Evolutionary conservation across 768 basidiomycete genomes (phyloP).

Genomic region (Leccinum incarnatum): DNA sequence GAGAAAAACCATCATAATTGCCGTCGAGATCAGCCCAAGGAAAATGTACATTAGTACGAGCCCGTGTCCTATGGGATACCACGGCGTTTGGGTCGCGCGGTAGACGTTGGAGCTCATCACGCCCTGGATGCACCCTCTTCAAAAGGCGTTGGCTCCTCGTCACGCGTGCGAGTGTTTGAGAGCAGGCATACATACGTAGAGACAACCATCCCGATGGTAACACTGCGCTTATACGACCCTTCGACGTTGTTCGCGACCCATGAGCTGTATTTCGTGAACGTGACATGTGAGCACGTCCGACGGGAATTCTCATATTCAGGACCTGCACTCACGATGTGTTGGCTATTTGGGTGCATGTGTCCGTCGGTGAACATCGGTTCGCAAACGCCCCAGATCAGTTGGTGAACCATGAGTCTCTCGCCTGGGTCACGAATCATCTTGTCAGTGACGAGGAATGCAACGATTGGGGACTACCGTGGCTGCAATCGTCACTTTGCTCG

Average conservation of each 20-base stretch:
- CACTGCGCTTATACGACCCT: constrained; percentile 73
- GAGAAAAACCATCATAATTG: constrained; percentile 41
- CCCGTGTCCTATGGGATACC: constrained; percentile 61
- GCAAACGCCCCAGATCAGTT: constrained; percentile 13
- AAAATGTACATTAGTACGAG: constrained; percentile 44
- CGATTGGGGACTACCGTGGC: constrained; percentile 64
- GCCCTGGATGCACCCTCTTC: constrained; percentile 71
- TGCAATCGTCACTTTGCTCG: constrained; percentile 58
- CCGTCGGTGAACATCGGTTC: too few species aligned
- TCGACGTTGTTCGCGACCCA: constrained; percentile 72
- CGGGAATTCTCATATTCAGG: too few species aligned
- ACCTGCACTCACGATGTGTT: too few species aligned
- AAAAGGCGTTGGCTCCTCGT: not conserved
- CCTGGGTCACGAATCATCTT: not conserved
- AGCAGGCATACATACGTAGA: constrained; percentile 40
- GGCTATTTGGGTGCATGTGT: too few species aligned
- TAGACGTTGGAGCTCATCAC: constrained; percentile 81
- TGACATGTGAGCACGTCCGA: too few species aligned
- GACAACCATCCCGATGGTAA: constrained; percentile 68
- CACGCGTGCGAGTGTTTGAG: not conserved
- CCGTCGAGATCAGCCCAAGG: constrained; percentile 52
- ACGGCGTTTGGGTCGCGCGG: constrained; percentile 60
- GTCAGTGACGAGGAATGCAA: constrained; percentile 1
- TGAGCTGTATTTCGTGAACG: constrained; percentile 29
- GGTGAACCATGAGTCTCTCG: constrained; percentile 49